Evolutionary conservation across 2,329 filamentous ascomycete genomes (phyloP).

Genomic region (Alternaria arborescens): DNA sequence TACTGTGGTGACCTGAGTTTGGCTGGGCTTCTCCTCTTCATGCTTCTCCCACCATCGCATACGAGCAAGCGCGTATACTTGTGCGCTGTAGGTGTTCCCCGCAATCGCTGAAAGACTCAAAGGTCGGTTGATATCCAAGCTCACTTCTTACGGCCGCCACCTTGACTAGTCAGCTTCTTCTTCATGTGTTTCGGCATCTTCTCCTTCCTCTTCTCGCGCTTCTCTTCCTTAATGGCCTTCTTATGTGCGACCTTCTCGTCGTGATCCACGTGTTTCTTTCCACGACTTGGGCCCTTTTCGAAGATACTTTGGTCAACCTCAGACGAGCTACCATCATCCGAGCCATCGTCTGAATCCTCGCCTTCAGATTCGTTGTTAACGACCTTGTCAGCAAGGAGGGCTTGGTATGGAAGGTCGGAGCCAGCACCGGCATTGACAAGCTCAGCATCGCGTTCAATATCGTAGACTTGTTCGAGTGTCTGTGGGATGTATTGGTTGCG

Average conservation of each 20-base stretch:
- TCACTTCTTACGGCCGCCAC: slow-evolving; percentile 67
- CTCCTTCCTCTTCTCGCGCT: slow-evolving; percentile 88
- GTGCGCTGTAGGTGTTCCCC: background rate
- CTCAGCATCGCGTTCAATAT: slow-evolving; percentile 89
- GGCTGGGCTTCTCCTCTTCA: background rate
- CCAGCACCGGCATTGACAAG: slow-evolving; percentile 77
- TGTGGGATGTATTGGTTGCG: slow-evolving; percentile 96
- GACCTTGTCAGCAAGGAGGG: slow-evolving; percentile 77
- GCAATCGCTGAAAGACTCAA: background rate
- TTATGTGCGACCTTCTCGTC: slow-evolving; percentile 91
- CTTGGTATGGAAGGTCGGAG: slow-evolving; percentile 82
- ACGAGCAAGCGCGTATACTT: background rate
- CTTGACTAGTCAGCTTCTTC: slow-evolving; percentile 78
- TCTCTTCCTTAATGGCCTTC: slow-evolving; percentile 90
- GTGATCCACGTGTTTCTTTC: slow-evolving; percentile 80
- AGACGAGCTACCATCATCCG: slow-evolving; percentile 26
- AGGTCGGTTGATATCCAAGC: background rate
- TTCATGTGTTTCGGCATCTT: slow-evolving; percentile 98
- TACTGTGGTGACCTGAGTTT: background rate
- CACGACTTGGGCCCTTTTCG: slow-evolving; percentile 45
- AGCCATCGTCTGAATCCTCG: slow-evolving; percentile 26
- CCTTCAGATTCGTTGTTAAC: slow-evolving; percentile 57
- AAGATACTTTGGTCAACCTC: slow-evolving; percentile 46
- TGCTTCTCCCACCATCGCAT: background rate
- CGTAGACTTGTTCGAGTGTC: slow-evolving; percentile 94